Evolutionary conservation across 2,329 filamentous ascomycete genomes (phyloP).

Genomic region (Penicillium sp.): DNA sequence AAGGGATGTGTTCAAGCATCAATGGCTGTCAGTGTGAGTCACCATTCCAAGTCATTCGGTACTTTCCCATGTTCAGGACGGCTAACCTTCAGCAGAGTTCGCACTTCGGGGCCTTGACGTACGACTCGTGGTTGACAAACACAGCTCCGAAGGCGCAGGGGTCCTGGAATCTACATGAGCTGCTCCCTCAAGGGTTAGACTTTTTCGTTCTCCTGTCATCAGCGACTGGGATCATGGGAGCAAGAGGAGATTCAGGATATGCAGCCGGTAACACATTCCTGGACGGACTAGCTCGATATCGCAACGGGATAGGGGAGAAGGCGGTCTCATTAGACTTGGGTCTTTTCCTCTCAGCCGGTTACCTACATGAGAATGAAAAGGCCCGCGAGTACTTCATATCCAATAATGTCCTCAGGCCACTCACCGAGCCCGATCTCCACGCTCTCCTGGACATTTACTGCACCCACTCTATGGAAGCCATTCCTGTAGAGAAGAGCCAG

Average conservation of each 20-base stretch:
- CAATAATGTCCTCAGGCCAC: background rate
- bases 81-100: conserved; percentile 32
- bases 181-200: conserved; percentile 38
- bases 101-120: background rate
- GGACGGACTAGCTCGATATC: conserved; percentile 36
- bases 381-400: background rate
- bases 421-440: background rate
- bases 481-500: background rate
- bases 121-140: background rate
- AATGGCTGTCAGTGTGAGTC: conserved; percentile 29
- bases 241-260: conserved; percentile 49
- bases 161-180: conserved; percentile 37
- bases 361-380: background rate
- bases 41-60: conserved; percentile 15
- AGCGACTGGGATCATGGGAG: conserved; percentile 47
- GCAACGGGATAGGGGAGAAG: conserved; percentile 26
- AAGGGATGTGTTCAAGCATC: conserved; percentile 32
- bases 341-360: conserved; percentile 4
- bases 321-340: conserved; percentile 30
- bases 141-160: background rate
- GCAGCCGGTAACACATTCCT: conserved; percentile 41
- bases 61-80: background rate
- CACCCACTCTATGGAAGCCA: background rate
- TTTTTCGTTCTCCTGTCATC: conserved; percentile 46
- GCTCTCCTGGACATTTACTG: background rate